Base-by-base conservation (phyloP, 2,329 filamentous ascomycete species). In the Coniochaeta prunicola region DNA sequence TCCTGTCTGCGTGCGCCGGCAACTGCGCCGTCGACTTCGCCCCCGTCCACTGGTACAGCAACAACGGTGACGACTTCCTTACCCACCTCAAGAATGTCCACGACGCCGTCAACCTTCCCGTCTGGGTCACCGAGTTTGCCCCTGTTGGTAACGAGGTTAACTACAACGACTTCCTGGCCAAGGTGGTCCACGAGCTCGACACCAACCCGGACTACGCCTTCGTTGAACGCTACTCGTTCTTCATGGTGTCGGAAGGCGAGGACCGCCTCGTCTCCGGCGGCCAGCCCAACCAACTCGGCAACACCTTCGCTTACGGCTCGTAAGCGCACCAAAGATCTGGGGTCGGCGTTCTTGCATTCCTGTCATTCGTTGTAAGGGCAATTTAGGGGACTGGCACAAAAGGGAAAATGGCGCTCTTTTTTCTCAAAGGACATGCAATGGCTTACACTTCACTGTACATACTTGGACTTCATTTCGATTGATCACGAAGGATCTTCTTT, bases 41-140 rank as follows among this genome's bases (percentile, higher is more conserved):
- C 71, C 76, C 78, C 68, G 75, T 83, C 53, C 86, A 89, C 74
- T 88, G 84, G 83, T 89, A 89, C 73, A 80, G 79, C 55, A 70
- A 71, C 42, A 68, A 75, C 57, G 77, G 77, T 59, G 68, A 73
- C 28, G 70, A 77, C 45, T 84, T 88, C 71, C 81, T 85, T 64
- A 60, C 68, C 40, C 83, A 87, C 70, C 67, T 87, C 58, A 63
- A 74, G 61, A 61, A 75, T 31, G 79, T 80, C 61, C 64, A 80
- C 68, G 59, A 72, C 40, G 67, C 71, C 61, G 83, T 80, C 69
- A 67, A 71, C 48, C 78, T 78, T 75, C 76, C 77, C 53, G 71
- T 89, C 69, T 87, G 81, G 81, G 73, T 88, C 59, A 87, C 84
- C 59, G 86, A 89, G 77, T 88, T 88, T 64, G 85, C 80, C 26